phyloP scores from a whole-genome alignment of 495 filamentous ascomycete species.

The Hyaloscypha variabilis region DNA sequence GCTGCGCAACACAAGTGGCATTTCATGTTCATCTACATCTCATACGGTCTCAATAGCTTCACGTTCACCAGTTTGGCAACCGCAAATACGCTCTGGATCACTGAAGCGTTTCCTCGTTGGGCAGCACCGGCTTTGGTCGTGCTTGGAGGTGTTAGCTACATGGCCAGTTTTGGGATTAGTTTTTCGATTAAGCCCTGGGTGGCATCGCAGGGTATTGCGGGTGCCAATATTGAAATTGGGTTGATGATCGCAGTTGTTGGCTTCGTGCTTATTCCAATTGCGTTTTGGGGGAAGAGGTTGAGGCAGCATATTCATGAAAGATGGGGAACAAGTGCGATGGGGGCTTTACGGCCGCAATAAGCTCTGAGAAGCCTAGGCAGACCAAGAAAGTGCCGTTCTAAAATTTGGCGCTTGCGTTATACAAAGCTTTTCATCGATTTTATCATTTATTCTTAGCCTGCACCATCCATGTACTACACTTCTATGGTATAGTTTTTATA shows the following conservation, averaged over 20 bases:
- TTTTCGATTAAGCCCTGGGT: slow-evolving; percentile 18
- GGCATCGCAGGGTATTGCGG: slow-evolving; percentile 7
- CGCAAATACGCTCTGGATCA: slow-evolving; percentile 21
- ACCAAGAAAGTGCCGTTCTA: too few species aligned
- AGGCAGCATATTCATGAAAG: slow-evolving; percentile 15
- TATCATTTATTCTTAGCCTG: too few species aligned
- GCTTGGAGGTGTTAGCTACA: slow-evolving; percentile 5
- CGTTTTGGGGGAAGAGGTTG: slow-evolving; percentile 22
- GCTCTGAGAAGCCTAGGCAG: too few species aligned
- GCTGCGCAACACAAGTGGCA: background rate
- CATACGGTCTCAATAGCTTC: slow-evolving; percentile 18
- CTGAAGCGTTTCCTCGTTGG: slow-evolving; percentile 23
- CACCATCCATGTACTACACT: too few species aligned
- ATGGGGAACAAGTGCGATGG: slow-evolving; percentile 2
- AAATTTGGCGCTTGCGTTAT: too few species aligned
- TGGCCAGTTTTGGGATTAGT: slow-evolving; percentile 21
- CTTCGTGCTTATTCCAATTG: background rate
- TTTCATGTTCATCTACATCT: slow-evolving; percentile 1
- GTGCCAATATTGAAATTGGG: slow-evolving; percentile 2
- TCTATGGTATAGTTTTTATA: too few species aligned
- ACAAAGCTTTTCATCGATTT: too few species aligned
- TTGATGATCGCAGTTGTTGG: slow-evolving; percentile 8
- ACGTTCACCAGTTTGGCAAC: slow-evolving; percentile 8
- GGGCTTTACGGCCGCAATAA: slow-evolving; percentile 15
- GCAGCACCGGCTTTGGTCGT: slow-evolving; percentile 17